Conservation (phyloP, 2,329 filamentous ascomycete species). For the Penicillium sp. region DNA sequence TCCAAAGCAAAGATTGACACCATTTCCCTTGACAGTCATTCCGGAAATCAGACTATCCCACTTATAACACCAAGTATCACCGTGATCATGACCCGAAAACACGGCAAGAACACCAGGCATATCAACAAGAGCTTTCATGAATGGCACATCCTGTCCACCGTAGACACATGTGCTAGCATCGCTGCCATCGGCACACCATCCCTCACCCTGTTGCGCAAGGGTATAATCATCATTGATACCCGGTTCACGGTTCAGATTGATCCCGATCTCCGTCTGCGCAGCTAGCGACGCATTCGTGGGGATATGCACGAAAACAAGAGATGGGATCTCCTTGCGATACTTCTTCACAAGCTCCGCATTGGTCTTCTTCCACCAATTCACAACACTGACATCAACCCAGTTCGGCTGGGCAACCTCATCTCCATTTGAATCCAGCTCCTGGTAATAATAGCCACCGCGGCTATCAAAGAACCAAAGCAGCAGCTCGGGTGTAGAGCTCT, state of each 20-base stretch:
- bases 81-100: conserved; percentile 68
- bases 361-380: conserved; percentile 47
- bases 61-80: conserved; percentile 56
- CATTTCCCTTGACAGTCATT: conserved; percentile 42
- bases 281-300: conserved; percentile 46
- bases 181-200: conserved; percentile 9
- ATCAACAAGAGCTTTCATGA: conserved; percentile 62
- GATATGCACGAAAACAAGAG: conserved; percentile 58
- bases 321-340: conserved; percentile 45
- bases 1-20: conserved; percentile 56
- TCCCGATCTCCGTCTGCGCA: conserved; percentile 41
- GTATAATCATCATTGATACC: conserved; percentile 50
- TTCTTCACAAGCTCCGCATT: conserved; percentile 26
- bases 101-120: conserved; percentile 58
- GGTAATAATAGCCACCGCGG: conserved; percentile 57
- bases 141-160: conserved; percentile 55
- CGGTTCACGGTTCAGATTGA: conserved; percentile 45
- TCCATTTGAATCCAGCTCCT: conserved; percentile 13
- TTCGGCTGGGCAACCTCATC: conserved; percentile 28
- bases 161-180: conserved; percentile 24
- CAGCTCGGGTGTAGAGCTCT: conserved; percentile 44
- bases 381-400: conserved; percentile 46
- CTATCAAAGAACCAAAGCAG: conserved; percentile 74
- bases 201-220: conserved; percentile 18
- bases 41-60: conserved; percentile 31